These are phyloP conservation scores for Curvularia eragrostidis DNA, from an alignment of 2,329 filamentous ascomycete genomes.

Conservation along the genomic window DNA sequence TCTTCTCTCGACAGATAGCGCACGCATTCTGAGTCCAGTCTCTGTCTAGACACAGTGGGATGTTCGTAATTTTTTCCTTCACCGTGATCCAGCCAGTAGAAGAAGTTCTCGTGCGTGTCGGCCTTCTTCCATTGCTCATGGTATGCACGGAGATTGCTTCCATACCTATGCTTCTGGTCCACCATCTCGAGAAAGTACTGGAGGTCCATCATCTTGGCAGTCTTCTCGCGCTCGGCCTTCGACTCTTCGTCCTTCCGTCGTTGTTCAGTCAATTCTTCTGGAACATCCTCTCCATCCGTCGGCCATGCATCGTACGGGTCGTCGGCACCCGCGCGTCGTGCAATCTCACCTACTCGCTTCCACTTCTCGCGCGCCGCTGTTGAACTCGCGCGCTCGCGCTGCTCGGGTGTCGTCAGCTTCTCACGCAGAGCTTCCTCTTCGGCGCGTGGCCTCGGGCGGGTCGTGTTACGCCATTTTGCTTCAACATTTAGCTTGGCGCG, in stretches of 20 bases:
- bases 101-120: slow-evolving; percentile 85
- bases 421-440: slow-evolving; percentile 38
- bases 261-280: slow-evolving; percentile 44
- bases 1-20: slow-evolving; percentile 86
- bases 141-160: slow-evolving; percentile 79
- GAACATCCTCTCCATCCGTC: slow-evolving; percentile 51
- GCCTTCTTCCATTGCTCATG: slow-evolving; percentile 83
- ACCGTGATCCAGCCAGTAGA: slow-evolving; percentile 90
- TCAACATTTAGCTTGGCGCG: slow-evolving; percentile 36
- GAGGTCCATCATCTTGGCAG: slow-evolving; percentile 80
- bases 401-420: slow-evolving; percentile 30
- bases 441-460: slow-evolving; percentile 52
- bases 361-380: slow-evolving; percentile 70
- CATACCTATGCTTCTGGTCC: slow-evolving; percentile 85
- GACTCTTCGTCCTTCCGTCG: slow-evolving; percentile 54
- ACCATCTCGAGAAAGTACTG: slow-evolving; percentile 89
- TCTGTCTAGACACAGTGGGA: slow-evolving; percentile 73
- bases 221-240: slow-evolving; percentile 66
- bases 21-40: slow-evolving; percentile 78
- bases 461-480: slow-evolving; percentile 63
- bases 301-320: slow-evolving; percentile 59
- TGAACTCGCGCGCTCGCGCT: slow-evolving; percentile 38
- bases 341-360: slow-evolving; percentile 75
- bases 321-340: slow-evolving; percentile 74
- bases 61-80: slow-evolving; percentile 75